phyloP scores from a whole-genome alignment of 1,284 basidiomycete species.

The Trametes pubescens region DNA sequence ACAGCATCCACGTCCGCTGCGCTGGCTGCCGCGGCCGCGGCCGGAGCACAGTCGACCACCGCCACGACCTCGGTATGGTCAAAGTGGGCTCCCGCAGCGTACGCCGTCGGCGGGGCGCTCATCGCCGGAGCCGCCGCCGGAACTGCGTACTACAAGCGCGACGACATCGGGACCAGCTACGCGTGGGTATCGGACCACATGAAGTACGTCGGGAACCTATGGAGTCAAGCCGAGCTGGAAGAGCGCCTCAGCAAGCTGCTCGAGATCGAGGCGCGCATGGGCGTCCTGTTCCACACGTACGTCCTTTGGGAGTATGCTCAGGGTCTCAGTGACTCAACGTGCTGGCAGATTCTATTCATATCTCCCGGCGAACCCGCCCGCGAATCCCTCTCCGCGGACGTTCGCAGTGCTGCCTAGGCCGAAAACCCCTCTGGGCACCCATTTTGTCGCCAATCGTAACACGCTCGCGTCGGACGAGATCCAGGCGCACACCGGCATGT shows the following conservation, averaged over 20 bases:
- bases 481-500: slow-evolving; percentile 91
- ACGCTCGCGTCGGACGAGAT: slow-evolving; percentile 80
- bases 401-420: slow-evolving; percentile 79
- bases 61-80: slow-evolving; percentile 54
- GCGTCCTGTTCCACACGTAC: slow-evolving; percentile 80
- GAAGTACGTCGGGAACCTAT: slow-evolving; percentile 89
- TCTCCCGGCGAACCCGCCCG: slow-evolving; percentile 68
- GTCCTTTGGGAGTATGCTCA: slow-evolving; percentile 47
- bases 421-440: slow-evolving; percentile 55
- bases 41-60: slow-evolving; percentile 32
- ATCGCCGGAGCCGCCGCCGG: slow-evolving; percentile 89
- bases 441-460: slow-evolving; percentile 74
- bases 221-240: slow-evolving; percentile 78
- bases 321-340: slow-evolving; percentile 1
- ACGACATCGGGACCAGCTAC: slow-evolving; percentile 76
- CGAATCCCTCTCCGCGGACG: slow-evolving; percentile 63
- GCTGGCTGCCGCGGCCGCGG: slow-evolving; percentile 24
- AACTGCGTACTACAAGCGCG: slow-evolving; percentile 80
- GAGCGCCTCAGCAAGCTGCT: slow-evolving; percentile 71
- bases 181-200: slow-evolving; percentile 89
- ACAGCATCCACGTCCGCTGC: slow-evolving; percentile 34
- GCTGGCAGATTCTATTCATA: slow-evolving; percentile 78
- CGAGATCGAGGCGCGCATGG: slow-evolving; percentile 64
- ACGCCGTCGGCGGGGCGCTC: slow-evolving; percentile 72
- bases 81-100: slow-evolving; percentile 70